Conservation (phyloP, 2,329 filamentous ascomycete genomes). For the Mycosphaerella sp. region DNA sequence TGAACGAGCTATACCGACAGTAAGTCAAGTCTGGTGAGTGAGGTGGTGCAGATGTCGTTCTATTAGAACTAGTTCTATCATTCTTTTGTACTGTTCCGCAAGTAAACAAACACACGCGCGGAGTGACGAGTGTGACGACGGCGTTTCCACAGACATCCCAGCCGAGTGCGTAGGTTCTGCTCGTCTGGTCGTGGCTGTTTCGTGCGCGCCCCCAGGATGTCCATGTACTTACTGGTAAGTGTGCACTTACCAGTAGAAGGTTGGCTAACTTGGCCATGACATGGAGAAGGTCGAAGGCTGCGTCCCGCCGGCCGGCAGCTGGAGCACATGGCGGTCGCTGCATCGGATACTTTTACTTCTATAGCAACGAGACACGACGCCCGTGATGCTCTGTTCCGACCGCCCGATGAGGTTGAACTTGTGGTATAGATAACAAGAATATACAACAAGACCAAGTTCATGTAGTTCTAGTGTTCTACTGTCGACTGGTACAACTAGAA, state of each 20-base stretch:
- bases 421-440: too few species aligned
- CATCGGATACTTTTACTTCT: neutral
- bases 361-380: neutral
- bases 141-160: neutral
- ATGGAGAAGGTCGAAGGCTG: neutral
- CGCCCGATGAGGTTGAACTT: too few species aligned
- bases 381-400: too few species aligned
- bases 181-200: constrained; percentile 1
- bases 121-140: too few species aligned
- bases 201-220: neutral
- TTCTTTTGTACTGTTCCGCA: too few species aligned
- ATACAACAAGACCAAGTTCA: too few species aligned
- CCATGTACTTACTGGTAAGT: too few species aligned
- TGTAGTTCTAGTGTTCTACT: too few species aligned
- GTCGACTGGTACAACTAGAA: too few species aligned
- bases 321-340: neutral
- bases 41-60: too few species aligned
- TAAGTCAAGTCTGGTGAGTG: neutral
- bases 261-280: neutral
- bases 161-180: neutral
- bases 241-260: too few species aligned
- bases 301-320: neutral
- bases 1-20: neutral
- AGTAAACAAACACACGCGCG: constrained; percentile 6
- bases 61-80: too few species aligned